phyloP scores from a whole-genome alignment of 768 basidiomycete genomes.

The Lactifluus rugatus region DNA sequence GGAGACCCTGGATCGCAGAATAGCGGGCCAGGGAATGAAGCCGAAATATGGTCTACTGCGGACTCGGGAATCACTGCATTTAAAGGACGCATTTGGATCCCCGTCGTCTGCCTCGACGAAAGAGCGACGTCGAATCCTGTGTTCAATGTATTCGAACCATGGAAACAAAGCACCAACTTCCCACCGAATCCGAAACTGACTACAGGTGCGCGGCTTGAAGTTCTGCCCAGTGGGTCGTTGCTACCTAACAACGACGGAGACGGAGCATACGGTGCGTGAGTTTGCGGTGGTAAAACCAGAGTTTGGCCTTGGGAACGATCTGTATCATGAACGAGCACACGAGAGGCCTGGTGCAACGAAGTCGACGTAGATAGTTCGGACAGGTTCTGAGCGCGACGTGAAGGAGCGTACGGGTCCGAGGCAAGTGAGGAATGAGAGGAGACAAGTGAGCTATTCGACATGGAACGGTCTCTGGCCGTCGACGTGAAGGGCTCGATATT shows the following conservation, averaged over 20 bases:
- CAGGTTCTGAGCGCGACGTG: slow-evolving; percentile 22
- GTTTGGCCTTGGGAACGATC: slow-evolving; percentile 20
- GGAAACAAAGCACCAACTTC: slow-evolving; percentile 82
- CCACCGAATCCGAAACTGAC: slow-evolving; percentile 94
- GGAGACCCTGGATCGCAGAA: slow-evolving; percentile 64
- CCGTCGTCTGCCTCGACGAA: slow-evolving; percentile 58
- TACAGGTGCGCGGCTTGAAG: slow-evolving; percentile 63
- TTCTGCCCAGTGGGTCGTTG: slow-evolving; percentile 73
- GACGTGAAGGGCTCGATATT: background rate
- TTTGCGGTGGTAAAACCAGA: slow-evolving; percentile 26
- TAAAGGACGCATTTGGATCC: slow-evolving; percentile 57
- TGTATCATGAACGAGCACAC: background rate
- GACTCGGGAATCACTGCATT: slow-evolving; percentile 63
- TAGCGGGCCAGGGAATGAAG: slow-evolving; percentile 78
- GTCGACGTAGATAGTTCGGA: slow-evolving; percentile 3
- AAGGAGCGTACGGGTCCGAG: slow-evolving; percentile 30
- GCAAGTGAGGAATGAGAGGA: slow-evolving; percentile 27
- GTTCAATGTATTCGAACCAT: slow-evolving; percentile 51
- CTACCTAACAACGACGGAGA: slow-evolving; percentile 75
- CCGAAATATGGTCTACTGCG: slow-evolving; percentile 42
- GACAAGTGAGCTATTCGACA: slow-evolving; percentile 37
- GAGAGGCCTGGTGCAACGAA: slow-evolving; percentile 5
- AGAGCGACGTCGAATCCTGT: slow-evolving; percentile 74
- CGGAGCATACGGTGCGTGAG: slow-evolving; percentile 61
- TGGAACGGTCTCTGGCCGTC: slow-evolving; percentile 27